Base-by-base conservation (phyloP, 2,329 filamentous ascomycete genomes). In the Beauveria medogensis region DNA sequence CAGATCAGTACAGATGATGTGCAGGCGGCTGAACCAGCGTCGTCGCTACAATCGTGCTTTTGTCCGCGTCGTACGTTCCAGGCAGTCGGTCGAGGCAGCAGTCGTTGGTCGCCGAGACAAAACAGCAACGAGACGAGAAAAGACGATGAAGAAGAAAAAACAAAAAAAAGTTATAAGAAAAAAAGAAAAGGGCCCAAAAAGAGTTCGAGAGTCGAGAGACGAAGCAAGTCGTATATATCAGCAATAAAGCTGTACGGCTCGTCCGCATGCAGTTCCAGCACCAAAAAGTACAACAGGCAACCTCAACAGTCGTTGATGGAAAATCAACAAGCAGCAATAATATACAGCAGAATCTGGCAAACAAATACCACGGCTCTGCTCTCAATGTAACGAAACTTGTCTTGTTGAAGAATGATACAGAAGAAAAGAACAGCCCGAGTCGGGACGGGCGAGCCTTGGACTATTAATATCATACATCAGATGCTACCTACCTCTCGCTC, bases 1-100 rank as follows among this genome's bases (percentile, higher is more conserved):
- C 50, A 52, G 50, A 44, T 55, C 22, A 10, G 16, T 50, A 30
- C 55, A 58, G 55, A 58, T 58, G 55, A 51, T 50, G 55, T 58
- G 55, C 55, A 58, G 44, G 55, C 46, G 34, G 34, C 46, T 51
- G 55, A 46, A 58, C 55, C 20, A 18, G 55, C 46, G 55, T 34
- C 43, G 43, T 58, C 55, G 44, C 46, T 41, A 28, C 40, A 54
- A 58, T 41, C 34, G 47, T 40, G 46, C 20, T n/a, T 47, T n/a
- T 47, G 16, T 22, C 41, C 41, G 24, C 47, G 20, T 22, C 22
- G 54, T 34, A 1, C 8, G 6, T 41, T 46, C 28, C 12, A 34
- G 12, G 18, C 9, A 14, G 41, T 37, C n/a, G 14, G 24, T 40
- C 34, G 22, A 30, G 48, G 34, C 34, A 37, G 34, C 34, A 37